phyloP scores from a whole-genome alignment of 108 stramenopile species.

The Pseudonitzschia delicatissima region DNA sequence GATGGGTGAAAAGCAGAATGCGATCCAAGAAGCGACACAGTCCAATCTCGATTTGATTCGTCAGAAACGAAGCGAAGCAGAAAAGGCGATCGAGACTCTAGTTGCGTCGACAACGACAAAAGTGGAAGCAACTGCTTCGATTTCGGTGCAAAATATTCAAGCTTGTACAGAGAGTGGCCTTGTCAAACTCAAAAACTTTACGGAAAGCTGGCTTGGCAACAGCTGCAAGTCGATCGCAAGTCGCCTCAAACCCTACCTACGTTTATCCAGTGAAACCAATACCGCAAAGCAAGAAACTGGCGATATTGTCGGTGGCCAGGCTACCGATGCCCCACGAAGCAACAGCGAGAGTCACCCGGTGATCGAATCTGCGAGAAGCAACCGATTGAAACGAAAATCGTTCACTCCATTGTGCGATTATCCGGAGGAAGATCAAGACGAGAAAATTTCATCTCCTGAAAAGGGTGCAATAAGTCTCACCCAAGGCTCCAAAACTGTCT shows the following conservation, averaged over 20 bases:
- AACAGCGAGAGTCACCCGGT: neutral
- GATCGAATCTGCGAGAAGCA: neutral
- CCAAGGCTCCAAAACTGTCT: too few relatives aligned
- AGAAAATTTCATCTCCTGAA: neutral
- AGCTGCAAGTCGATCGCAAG: neutral
- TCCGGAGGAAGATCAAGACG: neutral
- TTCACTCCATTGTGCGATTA: neutral
- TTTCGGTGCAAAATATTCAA: neutral
- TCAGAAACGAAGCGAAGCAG: neutral
- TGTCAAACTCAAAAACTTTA: neutral
- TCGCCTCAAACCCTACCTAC: neutral
- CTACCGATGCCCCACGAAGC: neutral
- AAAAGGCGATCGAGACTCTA: neutral
- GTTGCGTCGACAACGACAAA: neutral
- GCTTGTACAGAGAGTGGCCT: neutral
- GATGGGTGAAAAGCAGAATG: neutral
- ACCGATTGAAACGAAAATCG: neutral
- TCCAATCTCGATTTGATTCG: neutral
- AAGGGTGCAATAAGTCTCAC: conserved; percentile 2
- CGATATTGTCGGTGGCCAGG: neutral
- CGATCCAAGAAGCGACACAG: neutral
- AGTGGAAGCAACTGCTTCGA: neutral
- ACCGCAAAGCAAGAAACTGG: neutral
- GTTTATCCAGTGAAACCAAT: neutral
- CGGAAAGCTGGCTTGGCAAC: neutral